Conservation (phyloP, 768 basidiomycete species). For the Panaeolus papilionaceus region DNA sequence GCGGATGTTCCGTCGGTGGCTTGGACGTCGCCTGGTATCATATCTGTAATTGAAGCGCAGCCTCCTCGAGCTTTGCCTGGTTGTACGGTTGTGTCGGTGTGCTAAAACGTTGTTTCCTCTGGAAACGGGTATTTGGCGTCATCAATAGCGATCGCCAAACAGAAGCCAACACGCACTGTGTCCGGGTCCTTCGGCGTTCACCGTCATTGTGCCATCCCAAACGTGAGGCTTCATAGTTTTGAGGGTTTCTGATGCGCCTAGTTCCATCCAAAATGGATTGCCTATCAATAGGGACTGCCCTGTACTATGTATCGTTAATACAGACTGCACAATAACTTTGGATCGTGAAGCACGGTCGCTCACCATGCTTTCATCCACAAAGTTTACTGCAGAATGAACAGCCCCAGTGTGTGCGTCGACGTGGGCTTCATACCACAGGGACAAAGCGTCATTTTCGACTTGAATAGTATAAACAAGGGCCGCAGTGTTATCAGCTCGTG, state of each 20-base stretch:
- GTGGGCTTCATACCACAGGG: conserved; percentile 66
- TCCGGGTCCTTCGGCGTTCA: conserved; percentile 29
- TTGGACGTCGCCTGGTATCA: conserved; percentile 37
- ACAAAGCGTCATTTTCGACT: conserved; percentile 40
- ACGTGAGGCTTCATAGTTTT: conserved; percentile 59
- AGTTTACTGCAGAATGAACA: conserved; percentile 58
- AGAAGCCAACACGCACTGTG: conserved; percentile 27
- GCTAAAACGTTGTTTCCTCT: conserved; percentile 45
- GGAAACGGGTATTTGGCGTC: background rate
- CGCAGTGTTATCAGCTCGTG: conserved; percentile 44
- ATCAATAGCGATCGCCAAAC: background rate
- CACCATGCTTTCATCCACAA: conserved; percentile 54
- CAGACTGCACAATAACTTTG: conserved; percentile 36
- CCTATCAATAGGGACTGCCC: conserved; percentile 56
- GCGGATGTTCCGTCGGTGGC: conserved; percentile 45
- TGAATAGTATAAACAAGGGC: conserved; percentile 50
- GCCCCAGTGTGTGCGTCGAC: conserved; percentile 63
- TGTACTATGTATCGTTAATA: conserved; percentile 39
- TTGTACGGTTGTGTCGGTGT: conserved; percentile 37
- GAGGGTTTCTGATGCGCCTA: conserved; percentile 55
- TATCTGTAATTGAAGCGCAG: conserved; percentile 44
- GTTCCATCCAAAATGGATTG: conserved; percentile 58
- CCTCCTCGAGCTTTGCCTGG: conserved; percentile 38
- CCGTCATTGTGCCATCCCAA: conserved; percentile 46
- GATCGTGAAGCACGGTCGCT: conserved; percentile 20